Evolutionary conservation across 208 protist species (phyloP).

Genomic region (Trypanosoma platydactyli): DNA sequence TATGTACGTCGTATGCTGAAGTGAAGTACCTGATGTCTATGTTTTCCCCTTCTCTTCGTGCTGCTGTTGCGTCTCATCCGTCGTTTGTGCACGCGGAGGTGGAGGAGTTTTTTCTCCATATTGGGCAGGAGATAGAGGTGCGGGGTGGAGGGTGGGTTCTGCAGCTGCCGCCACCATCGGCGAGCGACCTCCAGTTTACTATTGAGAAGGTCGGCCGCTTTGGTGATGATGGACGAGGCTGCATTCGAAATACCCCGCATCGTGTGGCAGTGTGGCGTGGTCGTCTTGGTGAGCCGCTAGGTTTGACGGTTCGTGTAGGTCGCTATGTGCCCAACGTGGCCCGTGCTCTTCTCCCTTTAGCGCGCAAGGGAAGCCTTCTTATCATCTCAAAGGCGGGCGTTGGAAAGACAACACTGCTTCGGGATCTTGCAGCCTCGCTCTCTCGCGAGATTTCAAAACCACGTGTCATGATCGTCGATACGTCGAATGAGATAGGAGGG

Average conservation of each 20-base stretch:
- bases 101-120: slow-evolving; percentile 79
- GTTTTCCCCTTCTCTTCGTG: slow-evolving; percentile 49
- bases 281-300: slow-evolving; percentile 68
- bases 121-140: slow-evolving; percentile 78
- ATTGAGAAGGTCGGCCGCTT: slow-evolving; percentile 61
- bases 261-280: slow-evolving; percentile 79
- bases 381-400: slow-evolving; percentile 90
- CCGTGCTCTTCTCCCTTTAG: slow-evolving; percentile 54
- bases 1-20: slow-evolving; percentile 64
- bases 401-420: slow-evolving; percentile 94
- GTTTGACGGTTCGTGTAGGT: slow-evolving; percentile 86
- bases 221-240: slow-evolving; percentile 73
- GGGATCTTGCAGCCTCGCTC: slow-evolving; percentile 79
- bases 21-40: slow-evolving; percentile 65
- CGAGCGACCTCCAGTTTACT: slow-evolving; percentile 50
- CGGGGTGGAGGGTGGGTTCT: slow-evolving; percentile 58
- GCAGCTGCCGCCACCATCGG: slow-evolving; percentile 53
- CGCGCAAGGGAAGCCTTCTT: slow-evolving; percentile 67
- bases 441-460: slow-evolving; percentile 45
- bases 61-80: slow-evolving; percentile 36
- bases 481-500: slow-evolving; percentile 94
- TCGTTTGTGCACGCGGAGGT: slow-evolving; percentile 48
- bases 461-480: slow-evolving; percentile 92
- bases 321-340: slow-evolving; percentile 75
- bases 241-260: slow-evolving; percentile 69